Evolutionary conservation across 352 stramenopile species (phyloP).

Genomic region (Pythium aphanidermatum): DNA sequence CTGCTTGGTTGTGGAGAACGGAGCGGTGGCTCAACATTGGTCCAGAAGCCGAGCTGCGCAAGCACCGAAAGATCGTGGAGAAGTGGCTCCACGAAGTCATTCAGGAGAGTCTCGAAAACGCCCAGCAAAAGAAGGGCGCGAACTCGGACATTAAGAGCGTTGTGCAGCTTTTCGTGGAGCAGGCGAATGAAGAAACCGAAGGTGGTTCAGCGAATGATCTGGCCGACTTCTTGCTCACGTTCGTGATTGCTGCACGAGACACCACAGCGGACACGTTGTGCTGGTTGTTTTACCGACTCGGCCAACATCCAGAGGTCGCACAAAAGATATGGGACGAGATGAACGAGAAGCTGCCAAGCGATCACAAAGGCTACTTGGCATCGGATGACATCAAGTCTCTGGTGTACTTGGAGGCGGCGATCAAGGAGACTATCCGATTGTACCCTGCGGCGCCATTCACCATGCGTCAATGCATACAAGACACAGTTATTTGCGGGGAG

Average conservation of each 20-base stretch:
- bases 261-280: constrained; percentile 62
- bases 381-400: constrained; percentile 42
- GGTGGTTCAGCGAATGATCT: constrained; percentile 44
- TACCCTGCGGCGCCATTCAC: constrained; percentile 60
- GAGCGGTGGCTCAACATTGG: constrained; percentile 44
- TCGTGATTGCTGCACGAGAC: constrained; percentile 70
- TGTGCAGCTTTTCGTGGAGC: constrained; percentile 13
- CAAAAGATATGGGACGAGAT: constrained; percentile 45
- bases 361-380: constrained; percentile 15
- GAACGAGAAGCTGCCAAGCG: constrained; percentile 9
- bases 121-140: constrained; percentile 9
- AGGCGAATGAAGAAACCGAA: constrained; percentile 10
- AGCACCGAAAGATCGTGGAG: constrained; percentile 28
- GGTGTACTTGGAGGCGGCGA: constrained; percentile 48
- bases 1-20: constrained; percentile 47
- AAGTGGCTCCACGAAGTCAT: constrained; percentile 40
- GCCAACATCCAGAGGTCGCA: constrained; percentile 46
- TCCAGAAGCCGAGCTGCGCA: constrained; percentile 26
- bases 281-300: constrained; percentile 70
- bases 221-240: constrained; percentile 56
- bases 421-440: constrained; percentile 58
- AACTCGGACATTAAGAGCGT: constrained; percentile 16
- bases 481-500: constrained; percentile 37
- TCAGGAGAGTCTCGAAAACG: constrained; percentile 20
- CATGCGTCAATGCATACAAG: constrained; percentile 38